Evolutionary conservation across 2,329 filamentous ascomycete species (phyloP).

Genomic region (Nemania diffusa): DNA sequence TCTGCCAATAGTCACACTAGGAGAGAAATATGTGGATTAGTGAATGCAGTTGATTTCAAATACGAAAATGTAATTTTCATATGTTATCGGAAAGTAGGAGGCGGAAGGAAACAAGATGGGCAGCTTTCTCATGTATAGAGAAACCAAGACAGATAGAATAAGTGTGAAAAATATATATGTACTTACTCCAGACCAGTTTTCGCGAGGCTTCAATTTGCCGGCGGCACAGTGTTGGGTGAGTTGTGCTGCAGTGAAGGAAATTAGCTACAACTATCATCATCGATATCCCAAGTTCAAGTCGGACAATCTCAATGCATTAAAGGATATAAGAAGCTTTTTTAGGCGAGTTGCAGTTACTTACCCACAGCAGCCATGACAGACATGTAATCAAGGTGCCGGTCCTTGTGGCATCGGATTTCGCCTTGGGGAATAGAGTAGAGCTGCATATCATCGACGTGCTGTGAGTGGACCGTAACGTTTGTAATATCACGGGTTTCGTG

Average conservation of each 20-base stretch:
- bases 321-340: background rate
- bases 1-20: background rate
- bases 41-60: background rate
- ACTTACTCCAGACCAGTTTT: slow-evolving; percentile 11
- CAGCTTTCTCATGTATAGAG: background rate
- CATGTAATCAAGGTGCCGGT: slow-evolving; percentile 10
- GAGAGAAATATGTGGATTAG: background rate
- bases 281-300: background rate
- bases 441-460: background rate
- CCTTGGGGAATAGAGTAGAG: slow-evolving; percentile 4
- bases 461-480: background rate
- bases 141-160: background rate
- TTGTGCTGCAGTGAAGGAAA: background rate
- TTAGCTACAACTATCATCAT: background rate
- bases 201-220: background rate
- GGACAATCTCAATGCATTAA: background rate
- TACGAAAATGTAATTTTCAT: no score
- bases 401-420: slow-evolving; percentile 1
- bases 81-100: no score
- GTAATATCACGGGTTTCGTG: background rate
- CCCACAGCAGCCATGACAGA: slow-evolving; percentile 9
- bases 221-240: slow-evolving; percentile 4
- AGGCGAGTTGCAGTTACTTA: background rate
- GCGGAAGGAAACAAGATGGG: background rate
- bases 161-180: background rate